Base-by-base conservation (phyloP, 352 stramenopile genomes). In the Globisporangium rhizosaccharum region DNA sequence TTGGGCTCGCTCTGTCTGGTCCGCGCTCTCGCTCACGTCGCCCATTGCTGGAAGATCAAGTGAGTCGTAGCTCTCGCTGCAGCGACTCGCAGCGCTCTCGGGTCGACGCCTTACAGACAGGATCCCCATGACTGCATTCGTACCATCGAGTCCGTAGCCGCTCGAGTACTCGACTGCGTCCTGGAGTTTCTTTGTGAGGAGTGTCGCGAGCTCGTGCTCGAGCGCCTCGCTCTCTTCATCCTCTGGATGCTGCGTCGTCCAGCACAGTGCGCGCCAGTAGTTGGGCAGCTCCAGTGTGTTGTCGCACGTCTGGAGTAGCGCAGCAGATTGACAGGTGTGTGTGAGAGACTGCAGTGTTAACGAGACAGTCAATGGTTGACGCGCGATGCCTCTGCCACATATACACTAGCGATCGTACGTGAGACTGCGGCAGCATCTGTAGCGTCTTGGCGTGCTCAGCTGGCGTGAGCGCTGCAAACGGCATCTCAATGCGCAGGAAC, bases 401-500 rank as follows among this genome's bases (percentile, higher is more conserved):
- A 11, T 23, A 62, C 15, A 7, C 23, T 25, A 46, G 8, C 3
- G 3, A 6, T 73, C 75, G 49, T 75, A 88, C 81, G 63, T 91
- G 82, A 30, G 82, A 78, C 41, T 91, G 82, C 6, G 82, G 79
- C 1, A 89, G 72, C 82, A 91, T 87, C 8, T 72, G 66, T 28
- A 89, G 51, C 26, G 70, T 73, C 57, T 72, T 87, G 37, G 63
- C 50, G 47, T 73, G 67, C 5, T 88, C 82, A 6, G 25, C 46
- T 4, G 65, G 56, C 3, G 79, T 76, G n/a, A 76, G 50, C 2
- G 63, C 65, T 28, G 72, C 65, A 51, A 91, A 88, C 1, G 81
- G 79, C 79, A 91, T 88, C 64, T 91, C 82, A 11, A 91, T 87
- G 30, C 77, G 76, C 11, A 91, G 62, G 41, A 91, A 91, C 82